Evolutionary conservation across 768 basidiomycete genomes (phyloP), one percentile per base, ranked within the genome.

Genomic region (Trametes punicea): DNA sequence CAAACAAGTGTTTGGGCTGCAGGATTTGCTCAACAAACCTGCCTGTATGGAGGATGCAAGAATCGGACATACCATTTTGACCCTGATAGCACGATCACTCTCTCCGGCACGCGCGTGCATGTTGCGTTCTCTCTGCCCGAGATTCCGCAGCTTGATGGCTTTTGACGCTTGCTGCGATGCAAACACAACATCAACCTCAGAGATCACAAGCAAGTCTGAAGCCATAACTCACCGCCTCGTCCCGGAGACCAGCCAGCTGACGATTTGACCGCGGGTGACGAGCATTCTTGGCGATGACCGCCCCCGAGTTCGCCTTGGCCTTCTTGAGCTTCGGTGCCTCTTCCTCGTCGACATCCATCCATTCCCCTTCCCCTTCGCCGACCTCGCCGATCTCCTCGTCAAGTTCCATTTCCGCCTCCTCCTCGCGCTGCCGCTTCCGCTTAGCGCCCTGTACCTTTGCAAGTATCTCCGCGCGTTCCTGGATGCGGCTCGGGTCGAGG

Each of bases 31-130:
- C 10, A 4, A 11, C 21, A 57, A 30, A 61, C 59, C 31, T 26
- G 57, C 30, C 62, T 30, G 48, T 44, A 8, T 9, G 13, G 46
- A 13, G 57, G 44, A 6, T 18, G 23, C 46, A 16, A 50, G 34
- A 50, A 29, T 27, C 26, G 30, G 11, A 75, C 79, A 11, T 48
- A 91, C 91, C 90, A 88, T 92, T 80, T 92, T 92, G 60, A 78
- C 79, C 67, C 75, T 80, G 74, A 93, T 93, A 10, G 80, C 80
- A 62, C 90, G 84, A 75, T 95, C 93, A 56, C 82, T 78, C 79
- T 99, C 96, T 56, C 90, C 91, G 34, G 94, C 95, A 69, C 88
- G 92, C 23, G 93, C 96, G 40, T 85, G 79, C 78, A 84, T 83
- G 70, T 96, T 96, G 57, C 93, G 87, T 51, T 81, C 81, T 62